Base-by-base conservation (phyloP, 2,329 filamentous ascomycete genomes). In the Talaromyces amestolkiae region DNA sequence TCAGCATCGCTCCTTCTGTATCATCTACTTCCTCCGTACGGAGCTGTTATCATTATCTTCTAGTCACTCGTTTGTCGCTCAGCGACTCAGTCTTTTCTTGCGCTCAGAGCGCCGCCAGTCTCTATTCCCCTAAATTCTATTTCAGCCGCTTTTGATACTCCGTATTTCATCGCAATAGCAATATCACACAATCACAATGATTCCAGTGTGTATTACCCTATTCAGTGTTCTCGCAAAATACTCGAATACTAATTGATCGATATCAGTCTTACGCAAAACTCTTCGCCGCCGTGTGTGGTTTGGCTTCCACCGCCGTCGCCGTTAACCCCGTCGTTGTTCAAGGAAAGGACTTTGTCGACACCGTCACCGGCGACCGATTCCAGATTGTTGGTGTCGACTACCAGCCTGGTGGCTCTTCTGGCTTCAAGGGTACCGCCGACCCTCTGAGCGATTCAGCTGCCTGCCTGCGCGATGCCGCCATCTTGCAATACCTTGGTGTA, bases 301-400 rank as follows among this genome's bases (percentile, higher is more conserved):
- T 82, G 64, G 75, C 81, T 47, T 76, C 80, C 70, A 76, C 83
- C 69, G 81, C 80, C 45, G 72, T 78, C 22, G 85, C 86, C 33
- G 83, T 88, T 53, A 82, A 83, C 63, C 82, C 86, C 7, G 79
- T 89, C 64, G 81, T 83, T 65, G 83, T 88, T 61, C 74, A 83
- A 64, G 85, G 86, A 66, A 84, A 85, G 74, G 83, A 89, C 73
- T 88, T 89, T 75, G 81, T 89, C 70, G 84, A 88, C 74, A 81
- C 81, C 41, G 78, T 83, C 63, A 86, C 84, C 19, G 82, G 82
- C 64, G 82, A 86, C 69, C 83, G 87, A 58, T 84, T 89, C 75
- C 83, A 87, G 78, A 83, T 89, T 66, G 78, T 88, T 66, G 86
- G 86, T 74, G 84, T 88, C 66, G 87, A 87, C 70, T 87, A 87